Evolutionary conservation across 768 basidiomycete species (phyloP), one percentile per base, ranked within the genome.

Genomic region (Russula ochroleuca): DNA sequence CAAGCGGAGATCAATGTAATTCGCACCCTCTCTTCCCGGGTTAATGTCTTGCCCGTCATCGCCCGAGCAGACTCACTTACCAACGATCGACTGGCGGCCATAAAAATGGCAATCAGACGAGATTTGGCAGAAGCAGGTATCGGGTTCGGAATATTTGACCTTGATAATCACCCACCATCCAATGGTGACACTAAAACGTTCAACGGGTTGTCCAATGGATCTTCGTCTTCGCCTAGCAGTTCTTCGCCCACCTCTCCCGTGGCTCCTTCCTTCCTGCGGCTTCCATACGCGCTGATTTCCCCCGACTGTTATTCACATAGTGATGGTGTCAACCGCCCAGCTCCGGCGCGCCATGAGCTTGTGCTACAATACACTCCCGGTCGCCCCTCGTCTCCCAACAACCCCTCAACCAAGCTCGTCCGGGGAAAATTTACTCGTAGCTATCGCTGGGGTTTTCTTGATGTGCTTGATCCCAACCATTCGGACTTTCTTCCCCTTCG

Each of bases 81-180:
- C 57, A 89, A 88, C 75, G 89, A 92, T 72, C 86, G 90, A 68
- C 82, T 94, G 63, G 82, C 84, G 57, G 85, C 84, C 66, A 83
- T 93, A 73, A 92, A 92, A 75, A 75, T 85, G 71, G 91, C 90
- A 66, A 82, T 94, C 71, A 84, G 89, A 69, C 77, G 85, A 71
- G 90, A 92, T 76, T 80, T 93, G 51, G 90, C 90, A 45, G 86
- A 88, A 68, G 87, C 88, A 53, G 91, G 90, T 63, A 92, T 92
- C 72, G 90, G 89, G 64, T 92, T 92, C 75, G 90, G 91, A 70
- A 91, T 94, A 68, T 93, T 94, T 76, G 91, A 92, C 79, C 78
- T 84, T 73, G 88, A 88, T 74, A 77, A 75, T 67, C 81, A 78
- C 68, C 78, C 81, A 72, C 77, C 78, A 65, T 70, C 59, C 35